Evolutionary conservation across 2,329 filamentous ascomycete species (phyloP).

Genomic region (Salinomyces thailandicus): DNA sequence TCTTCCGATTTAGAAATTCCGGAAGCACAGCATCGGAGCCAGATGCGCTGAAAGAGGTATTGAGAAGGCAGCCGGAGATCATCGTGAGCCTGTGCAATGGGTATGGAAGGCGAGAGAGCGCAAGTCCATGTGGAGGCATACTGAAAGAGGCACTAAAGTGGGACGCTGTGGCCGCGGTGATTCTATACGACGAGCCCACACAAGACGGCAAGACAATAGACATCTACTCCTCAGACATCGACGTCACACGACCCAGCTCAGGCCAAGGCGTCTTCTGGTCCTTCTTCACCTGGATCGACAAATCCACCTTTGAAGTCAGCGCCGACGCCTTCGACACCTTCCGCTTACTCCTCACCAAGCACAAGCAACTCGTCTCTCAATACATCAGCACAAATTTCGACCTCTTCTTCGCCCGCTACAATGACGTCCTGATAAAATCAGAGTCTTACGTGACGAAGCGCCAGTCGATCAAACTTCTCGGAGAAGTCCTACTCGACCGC

Average conservation of each 20-base stretch:
- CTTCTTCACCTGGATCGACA: constrained; percentile 96
- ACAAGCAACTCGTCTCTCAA: constrained; percentile 80
- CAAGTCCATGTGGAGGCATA: constrained; percentile 81
- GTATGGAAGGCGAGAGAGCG: constrained; percentile 83
- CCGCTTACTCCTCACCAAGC: constrained; percentile 83
- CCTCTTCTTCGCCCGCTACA: constrained; percentile 85
- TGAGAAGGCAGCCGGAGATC: constrained; percentile 75
- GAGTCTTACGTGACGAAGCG: constrained; percentile 96
- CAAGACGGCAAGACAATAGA: constrained; percentile 64
- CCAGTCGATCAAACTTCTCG: constrained; percentile 93
- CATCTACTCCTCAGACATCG: constrained; percentile 48
- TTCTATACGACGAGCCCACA: constrained; percentile 81
- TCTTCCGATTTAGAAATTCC: constrained; percentile 76
- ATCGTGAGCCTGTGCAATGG: constrained; percentile 80
- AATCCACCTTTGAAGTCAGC: constrained; percentile 89
- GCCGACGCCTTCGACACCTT: constrained; percentile 98
- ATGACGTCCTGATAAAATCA: constrained; percentile 75
- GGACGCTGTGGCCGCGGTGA: constrained; percentile 79
- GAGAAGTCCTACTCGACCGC: constrained; percentile 85
- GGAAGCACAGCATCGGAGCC: constrained; percentile 59
- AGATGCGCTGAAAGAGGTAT: constrained; percentile 77
- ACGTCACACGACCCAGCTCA: constrained; percentile 62
- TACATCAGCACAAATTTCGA: constrained; percentile 88
- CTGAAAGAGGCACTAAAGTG: constrained; percentile 83
- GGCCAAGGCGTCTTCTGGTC: constrained; percentile 88